Evolutionary conservation across 257 asterid species (phyloP), one percentile per base, ranked within the genome.

Genomic region (Solanum pennellii): DNA sequence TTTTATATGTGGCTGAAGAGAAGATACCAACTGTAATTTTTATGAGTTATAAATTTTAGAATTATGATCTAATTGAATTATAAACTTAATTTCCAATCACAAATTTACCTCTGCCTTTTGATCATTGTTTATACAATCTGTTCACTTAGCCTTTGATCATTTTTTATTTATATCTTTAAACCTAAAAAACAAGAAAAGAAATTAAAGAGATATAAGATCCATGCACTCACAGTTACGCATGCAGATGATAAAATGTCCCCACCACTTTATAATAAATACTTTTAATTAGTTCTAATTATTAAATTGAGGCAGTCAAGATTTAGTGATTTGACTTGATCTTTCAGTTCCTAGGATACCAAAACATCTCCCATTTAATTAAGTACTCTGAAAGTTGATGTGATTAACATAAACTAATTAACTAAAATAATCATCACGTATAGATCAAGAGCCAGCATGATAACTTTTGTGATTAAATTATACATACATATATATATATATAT

Each of bases 261-360:
- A 80, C 42, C 44, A 4, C 44, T 35, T 35, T 35, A 0, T 35
- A 35, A 35, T 5, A 5, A 35, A 35, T 74, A 39, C 33, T 76
- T 21, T 42, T 41, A 76, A 41, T 71, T 31, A 71, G 56, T 31
- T 18, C 15, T 49, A 47, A 82, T 82, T 29, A 79, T 18, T 82
- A 82, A 82, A 49, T 29, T 4, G 49, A 82, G 31, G 44, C 45
- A 47, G 45, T 47, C 68, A 82, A 82, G 45, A 82, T 82, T 29
- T 82, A 82, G 69, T 82, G 20, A 49, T 49, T 82, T 82, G 68
- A 20, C 35, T 69, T 83, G 59, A 41, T 23, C 7, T 82, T 52
- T 27, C 62, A 80, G 74, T 83, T 72, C 68, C 86, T 71, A 49
- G 83, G 62, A 83, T 88, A 72, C 88, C 49, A 86, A 86, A 59